phyloP scores from a whole-genome alignment of 140 eudicot genomes.

The Anethum foeniculum region DNA sequence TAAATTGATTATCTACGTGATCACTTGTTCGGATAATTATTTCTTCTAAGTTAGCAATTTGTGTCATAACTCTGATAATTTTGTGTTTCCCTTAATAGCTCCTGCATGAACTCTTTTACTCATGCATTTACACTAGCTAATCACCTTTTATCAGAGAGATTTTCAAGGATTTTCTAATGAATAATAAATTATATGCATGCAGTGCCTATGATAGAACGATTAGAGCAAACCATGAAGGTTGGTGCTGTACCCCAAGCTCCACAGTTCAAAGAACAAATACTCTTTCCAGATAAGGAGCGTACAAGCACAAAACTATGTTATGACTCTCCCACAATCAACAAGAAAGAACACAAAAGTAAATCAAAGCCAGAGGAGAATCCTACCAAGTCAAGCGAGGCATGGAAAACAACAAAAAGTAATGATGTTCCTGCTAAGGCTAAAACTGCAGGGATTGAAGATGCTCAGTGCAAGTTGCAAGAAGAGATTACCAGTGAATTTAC shows the following conservation, averaged over 20 bases:
- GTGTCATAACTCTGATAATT: too few species aligned
- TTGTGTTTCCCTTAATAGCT: too few species aligned
- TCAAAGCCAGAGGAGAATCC: slow-evolving; percentile 1
- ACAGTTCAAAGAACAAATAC: slow-evolving; percentile 31
- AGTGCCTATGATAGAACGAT: slow-evolving; percentile 89
- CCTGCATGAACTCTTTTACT: too few species aligned
- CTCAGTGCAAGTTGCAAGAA: slow-evolving; percentile 64
- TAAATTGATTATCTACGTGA: too few species aligned
- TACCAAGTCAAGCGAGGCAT: background rate
- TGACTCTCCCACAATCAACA: slow-evolving; percentile 3
- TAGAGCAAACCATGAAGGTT: slow-evolving; percentile 67
- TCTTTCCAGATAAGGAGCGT: background rate
- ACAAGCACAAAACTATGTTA: background rate
- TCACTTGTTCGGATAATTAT: background rate
- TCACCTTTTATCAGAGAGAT: too few species aligned
- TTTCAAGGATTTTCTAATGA: background rate
- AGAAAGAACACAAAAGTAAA: slow-evolving; percentile 3
- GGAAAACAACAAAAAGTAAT: background rate
- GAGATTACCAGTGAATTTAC: slow-evolving; percentile 73
- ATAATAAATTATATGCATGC: slow-evolving; percentile 5
- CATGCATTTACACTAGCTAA: too few species aligned
- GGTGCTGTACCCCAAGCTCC: slow-evolving; percentile 78
- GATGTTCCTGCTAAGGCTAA: background rate
- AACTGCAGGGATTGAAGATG: slow-evolving; percentile 36
- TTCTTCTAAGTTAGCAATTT: background rate